These are phyloP conservation scores for Bondarzewia mesenterica DNA, from an alignment of 1,284 basidiomycete genomes.

Conservation along the genomic window DNA sequence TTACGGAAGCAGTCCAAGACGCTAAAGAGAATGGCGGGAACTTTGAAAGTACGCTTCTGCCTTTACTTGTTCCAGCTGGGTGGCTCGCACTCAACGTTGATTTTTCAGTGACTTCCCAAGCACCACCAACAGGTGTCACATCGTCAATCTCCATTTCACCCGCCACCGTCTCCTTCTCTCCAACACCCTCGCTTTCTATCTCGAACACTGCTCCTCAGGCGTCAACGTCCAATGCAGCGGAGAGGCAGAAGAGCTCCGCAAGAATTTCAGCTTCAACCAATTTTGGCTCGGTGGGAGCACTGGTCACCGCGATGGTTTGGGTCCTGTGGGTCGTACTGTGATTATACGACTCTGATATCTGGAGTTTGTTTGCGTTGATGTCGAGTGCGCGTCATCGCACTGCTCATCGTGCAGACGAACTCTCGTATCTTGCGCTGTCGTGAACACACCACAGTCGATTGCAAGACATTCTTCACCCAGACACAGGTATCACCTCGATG, in stretches of 20 bases:
- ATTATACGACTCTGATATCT: too few relatives aligned
- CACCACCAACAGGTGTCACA: constrained; percentile 1
- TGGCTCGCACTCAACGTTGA: neutral
- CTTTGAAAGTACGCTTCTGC: constrained; percentile 30
- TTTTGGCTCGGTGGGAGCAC: neutral
- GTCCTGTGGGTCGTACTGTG: neutral
- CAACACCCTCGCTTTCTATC: neutral
- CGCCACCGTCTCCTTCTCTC: neutral
- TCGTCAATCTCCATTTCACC: neutral
- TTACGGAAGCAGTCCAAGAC: constrained; percentile 30
- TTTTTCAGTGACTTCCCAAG: constrained; percentile 8
- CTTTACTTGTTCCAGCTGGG: neutral
- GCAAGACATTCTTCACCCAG: too few relatives aligned
- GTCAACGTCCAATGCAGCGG: neutral
- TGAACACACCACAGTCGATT: too few relatives aligned
- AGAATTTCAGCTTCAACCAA: neutral
- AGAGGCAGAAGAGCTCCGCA: neutral
- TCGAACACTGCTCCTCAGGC: neutral
- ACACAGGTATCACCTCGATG: too few relatives aligned
- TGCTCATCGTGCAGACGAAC: neutral
- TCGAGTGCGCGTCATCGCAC: neutral
- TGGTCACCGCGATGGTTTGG: neutral
- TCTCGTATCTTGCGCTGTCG: too few relatives aligned
- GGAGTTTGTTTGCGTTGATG: neutral
- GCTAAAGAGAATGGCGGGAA: constrained; percentile 29